A percentile compares a stretch with the other conserved stretches of the same genome.
Evolutionary conservation across 108 stramenopile genomes (phyloP).

Genomic region (Schizochytrium sp.): DNA sequence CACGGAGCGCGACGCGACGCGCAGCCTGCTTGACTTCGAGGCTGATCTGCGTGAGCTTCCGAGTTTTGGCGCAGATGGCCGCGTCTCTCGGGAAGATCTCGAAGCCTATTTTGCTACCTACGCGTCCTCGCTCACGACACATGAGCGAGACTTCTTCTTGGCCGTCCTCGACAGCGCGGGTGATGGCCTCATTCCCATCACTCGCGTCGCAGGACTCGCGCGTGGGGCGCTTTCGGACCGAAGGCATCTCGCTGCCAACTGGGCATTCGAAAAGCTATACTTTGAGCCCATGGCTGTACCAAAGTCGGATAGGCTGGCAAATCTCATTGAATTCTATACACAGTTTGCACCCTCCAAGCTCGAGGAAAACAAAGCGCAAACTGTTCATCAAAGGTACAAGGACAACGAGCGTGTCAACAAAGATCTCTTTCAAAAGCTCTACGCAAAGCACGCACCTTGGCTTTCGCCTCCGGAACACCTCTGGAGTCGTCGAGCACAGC

Average conservation of each 20-base stretch:
- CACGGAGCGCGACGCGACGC: neutral
- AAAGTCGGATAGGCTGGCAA: neutral
- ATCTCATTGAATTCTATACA: neutral
- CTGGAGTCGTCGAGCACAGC: neutral
- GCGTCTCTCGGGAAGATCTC: neutral
- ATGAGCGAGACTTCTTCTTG: neutral
- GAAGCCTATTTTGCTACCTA: neutral
- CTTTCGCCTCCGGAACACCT: neutral
- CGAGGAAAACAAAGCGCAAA: neutral
- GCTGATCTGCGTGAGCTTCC: neutral
- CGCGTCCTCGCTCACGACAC: neutral
- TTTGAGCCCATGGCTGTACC: neutral
- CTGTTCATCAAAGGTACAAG: neutral
- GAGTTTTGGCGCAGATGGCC: neutral
- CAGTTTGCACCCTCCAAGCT: neutral
- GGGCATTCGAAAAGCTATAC: neutral
- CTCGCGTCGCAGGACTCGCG: neutral
- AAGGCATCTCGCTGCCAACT: neutral
- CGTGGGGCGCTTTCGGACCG: neutral
- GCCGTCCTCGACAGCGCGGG: neutral
- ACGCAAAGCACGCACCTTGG: neutral
- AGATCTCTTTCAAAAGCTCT: constrained; percentile 9
- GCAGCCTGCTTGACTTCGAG: neutral
- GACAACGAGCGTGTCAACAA: neutral
- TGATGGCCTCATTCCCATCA: neutral